phyloP scores from a whole-genome alignment of 306 rosid species.

The Dalbergia cultrata region DNA sequence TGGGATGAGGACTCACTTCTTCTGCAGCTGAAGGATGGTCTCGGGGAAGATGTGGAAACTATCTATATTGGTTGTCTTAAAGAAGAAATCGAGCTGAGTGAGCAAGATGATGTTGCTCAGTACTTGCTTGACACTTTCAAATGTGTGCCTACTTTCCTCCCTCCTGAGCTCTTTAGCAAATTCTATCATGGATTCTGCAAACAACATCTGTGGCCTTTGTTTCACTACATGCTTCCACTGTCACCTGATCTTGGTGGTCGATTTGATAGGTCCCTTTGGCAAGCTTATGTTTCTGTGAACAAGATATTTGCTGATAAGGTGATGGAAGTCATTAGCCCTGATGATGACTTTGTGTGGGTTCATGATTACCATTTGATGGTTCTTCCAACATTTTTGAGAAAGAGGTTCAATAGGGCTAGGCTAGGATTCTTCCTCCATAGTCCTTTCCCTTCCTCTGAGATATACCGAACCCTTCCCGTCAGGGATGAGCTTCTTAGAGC shows the following conservation, averaged over 20 bases:
- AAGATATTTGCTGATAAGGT: conserved; percentile 94
- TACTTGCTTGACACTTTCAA: conserved; percentile 76
- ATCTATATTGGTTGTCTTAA: conserved; percentile 84
- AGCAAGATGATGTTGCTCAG: conserved; percentile 91
- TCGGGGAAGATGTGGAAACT: conserved; percentile 86
- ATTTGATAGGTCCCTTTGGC: conserved; percentile 87
- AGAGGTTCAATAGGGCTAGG: conserved; percentile 56
- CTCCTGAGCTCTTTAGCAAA: conserved; percentile 79
- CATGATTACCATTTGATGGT: conserved; percentile 97
- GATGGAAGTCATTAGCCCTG: conserved; percentile 82
- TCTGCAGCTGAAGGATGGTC: conserved; percentile 89
- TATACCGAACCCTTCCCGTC: conserved; percentile 88
- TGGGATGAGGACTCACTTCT: conserved; percentile 96
- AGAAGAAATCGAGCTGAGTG: conserved; percentile 70
- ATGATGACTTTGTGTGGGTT: conserved; percentile 74
- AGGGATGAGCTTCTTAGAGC: conserved; percentile 92
- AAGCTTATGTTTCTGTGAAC: conserved; percentile 90
- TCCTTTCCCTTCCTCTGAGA: conserved; percentile 59
- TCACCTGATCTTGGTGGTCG: conserved; percentile 91
- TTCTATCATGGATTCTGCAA: conserved; percentile 96
- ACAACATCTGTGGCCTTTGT: conserved; percentile 87
- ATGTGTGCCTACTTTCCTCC: conserved; percentile 86
- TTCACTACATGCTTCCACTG: conserved; percentile 93
- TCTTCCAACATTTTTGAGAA: conserved; percentile 88
- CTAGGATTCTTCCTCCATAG: conserved; percentile 59